Evolutionary conservation across 805 yeast species (phyloP), one percentile per base, ranked within the genome.

Genomic region (Limtongia smithiae): DNA sequence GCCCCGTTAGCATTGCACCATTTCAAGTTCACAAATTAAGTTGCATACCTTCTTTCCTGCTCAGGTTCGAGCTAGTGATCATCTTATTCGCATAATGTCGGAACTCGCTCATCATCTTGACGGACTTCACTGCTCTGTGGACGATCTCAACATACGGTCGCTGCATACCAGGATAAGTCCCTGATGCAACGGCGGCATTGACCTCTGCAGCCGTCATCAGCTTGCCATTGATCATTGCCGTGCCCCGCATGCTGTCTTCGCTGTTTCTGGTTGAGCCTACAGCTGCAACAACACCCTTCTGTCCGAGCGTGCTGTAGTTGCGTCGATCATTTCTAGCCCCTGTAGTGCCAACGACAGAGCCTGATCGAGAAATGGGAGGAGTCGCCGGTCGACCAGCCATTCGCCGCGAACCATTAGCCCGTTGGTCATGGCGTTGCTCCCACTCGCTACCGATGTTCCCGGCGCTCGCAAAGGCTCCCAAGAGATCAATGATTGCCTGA

Each of bases 111-210:
- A 63, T 63, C 14, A 73, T 61, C 47, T 51, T 46, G 25, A 54
- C 54, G 12, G 22, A 72, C 57, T 4, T 68, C 64, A 51, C 58
- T 0, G 91, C 82, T 24, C 78, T 63, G 15, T 75, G 74, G 18
- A 86, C 77, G 22, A 82, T 68, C 8, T 73, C 78, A 55, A 74
- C 76, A 65, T 74, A 75, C 31, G 58, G 58, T 20, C 55, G 15
- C 25, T 40, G 44, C 52, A 46, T 36, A 3, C 55, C 58, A 3
- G 55, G 55, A 35, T 51, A 54, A 1, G 49, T 46, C 11, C 58
- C 58, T 17, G 58, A 46, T 4, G 58, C 58, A 35, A 54, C 58
- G 2, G 58, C 58, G 34, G 58, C 58, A 43, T 54, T 54, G 6
- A 54, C 58, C 33, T 54, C 58, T 7, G 58, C 58, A 3, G 58